Conservation (phyloP, 164 flowering plant species). For the Chimonanthus salicifolius region DNA sequence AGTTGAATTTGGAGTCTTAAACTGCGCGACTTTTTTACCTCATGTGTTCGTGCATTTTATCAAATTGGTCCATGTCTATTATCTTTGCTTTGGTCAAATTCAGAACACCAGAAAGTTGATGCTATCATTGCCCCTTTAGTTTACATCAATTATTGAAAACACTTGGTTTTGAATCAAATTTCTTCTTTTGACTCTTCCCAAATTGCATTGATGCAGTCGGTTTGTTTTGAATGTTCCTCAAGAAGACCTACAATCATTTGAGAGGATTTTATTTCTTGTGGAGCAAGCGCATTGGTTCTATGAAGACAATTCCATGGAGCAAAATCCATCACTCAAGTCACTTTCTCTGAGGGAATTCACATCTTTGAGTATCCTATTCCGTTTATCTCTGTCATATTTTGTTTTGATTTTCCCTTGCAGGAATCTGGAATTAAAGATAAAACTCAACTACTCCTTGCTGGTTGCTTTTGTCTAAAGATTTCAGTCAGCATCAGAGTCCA, state of each 20-base stretch:
- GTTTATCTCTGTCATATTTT: background rate
- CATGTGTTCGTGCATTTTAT: too few relatives aligned
- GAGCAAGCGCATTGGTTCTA: constrained; percentile 99
- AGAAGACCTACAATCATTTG: constrained; percentile 93
- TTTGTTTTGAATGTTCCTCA: constrained; percentile 93
- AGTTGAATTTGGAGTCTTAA: too few relatives aligned
- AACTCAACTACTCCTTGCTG: background rate
- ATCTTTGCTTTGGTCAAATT: background rate
- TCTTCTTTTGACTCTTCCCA: background rate
- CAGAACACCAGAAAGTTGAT: too few relatives aligned
- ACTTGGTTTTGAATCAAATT: background rate
- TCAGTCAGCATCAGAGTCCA: background rate
- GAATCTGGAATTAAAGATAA: background rate
- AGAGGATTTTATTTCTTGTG: constrained; percentile 92
- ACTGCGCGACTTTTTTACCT: too few relatives aligned
- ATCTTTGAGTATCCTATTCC: constrained; percentile 73
- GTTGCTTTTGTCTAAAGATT: background rate
- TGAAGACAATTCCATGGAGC: constrained; percentile 91
- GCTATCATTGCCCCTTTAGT: background rate
- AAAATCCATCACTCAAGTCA: constrained; percentile 81
- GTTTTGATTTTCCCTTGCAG: background rate
- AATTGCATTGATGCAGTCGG: constrained; percentile 52
- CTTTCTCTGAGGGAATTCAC: constrained; percentile 88
- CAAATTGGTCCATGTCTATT: background rate
- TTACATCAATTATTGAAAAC: background rate